Conservation (phyloP, 2,329 filamentous ascomycete species). For the Exophiala oligosperma region DNA sequence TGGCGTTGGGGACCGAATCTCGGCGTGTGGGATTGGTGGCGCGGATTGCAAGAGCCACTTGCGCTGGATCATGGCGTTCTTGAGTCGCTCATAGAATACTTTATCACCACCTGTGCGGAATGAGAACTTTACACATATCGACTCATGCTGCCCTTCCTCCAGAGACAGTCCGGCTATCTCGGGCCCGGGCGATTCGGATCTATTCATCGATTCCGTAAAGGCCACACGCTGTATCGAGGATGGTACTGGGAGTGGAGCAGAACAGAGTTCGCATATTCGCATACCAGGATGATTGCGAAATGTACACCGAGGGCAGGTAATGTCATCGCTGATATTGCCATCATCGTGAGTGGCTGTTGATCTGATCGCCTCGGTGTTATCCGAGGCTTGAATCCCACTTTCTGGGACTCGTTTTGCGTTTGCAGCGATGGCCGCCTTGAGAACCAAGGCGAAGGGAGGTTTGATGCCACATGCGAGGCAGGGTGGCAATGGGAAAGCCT, state of each 20-base stretch:
- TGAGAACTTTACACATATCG: constrained; percentile 83
- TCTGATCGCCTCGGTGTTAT: not conserved
- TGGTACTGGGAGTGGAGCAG: constrained; percentile 60
- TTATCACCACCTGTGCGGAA: constrained; percentile 81
- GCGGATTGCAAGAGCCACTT: constrained; percentile 94
- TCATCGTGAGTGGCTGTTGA: constrained; percentile 6
- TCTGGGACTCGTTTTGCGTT: constrained; percentile 52
- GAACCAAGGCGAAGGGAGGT: constrained; percentile 74
- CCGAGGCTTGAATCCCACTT: constrained; percentile 1
- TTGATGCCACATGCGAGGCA: constrained; percentile 95
- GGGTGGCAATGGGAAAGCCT: constrained; percentile 76
- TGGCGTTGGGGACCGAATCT: constrained; percentile 30
- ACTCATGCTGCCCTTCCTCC: constrained; percentile 55
- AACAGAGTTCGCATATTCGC: constrained; percentile 85
- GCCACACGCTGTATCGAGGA: constrained; percentile 50
- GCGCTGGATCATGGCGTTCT: constrained; percentile 81
- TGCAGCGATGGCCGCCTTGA: constrained; percentile 83
- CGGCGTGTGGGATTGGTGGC: constrained; percentile 74
- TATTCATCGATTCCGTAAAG: constrained; percentile 40
- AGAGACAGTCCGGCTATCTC: constrained; percentile 52
- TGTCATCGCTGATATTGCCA: constrained; percentile 18
- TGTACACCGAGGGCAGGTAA: constrained; percentile 79
- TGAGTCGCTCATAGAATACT: constrained; percentile 85
- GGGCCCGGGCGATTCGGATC: constrained; percentile 78
- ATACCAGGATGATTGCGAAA: constrained; percentile 91